phyloP scores from a whole-genome alignment of 2,329 filamentous ascomycete species.

The Ophiostoma sp. region DNA sequence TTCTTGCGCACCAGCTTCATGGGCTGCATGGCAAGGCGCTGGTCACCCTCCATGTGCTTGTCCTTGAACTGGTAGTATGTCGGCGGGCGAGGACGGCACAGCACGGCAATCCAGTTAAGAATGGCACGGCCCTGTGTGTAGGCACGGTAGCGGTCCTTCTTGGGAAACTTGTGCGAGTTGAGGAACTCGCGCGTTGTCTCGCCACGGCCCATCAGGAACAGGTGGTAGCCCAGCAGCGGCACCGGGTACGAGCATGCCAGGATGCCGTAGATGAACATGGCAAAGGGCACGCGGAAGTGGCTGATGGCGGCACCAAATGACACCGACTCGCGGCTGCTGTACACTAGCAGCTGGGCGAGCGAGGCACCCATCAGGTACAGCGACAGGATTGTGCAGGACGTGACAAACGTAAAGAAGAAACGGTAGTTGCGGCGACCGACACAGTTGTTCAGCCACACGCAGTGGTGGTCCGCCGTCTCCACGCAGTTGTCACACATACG shows the following conservation, averaged over 20 bases:
- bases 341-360: conserved; percentile 74
- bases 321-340: conserved; percentile 57
- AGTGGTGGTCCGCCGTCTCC: conserved; percentile 96
- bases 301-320: conserved; percentile 64
- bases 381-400: conserved; percentile 68
- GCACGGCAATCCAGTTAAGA: conserved; percentile 75
- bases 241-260: conserved; percentile 73
- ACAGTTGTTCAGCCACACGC: conserved; percentile 98
- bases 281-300: conserved; percentile 74
- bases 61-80: conserved; percentile 86
- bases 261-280: conserved; percentile 78
- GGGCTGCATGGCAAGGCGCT: conserved; percentile 61
- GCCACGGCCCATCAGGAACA: conserved; percentile 83
- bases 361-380: conserved; percentile 71
- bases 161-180: conserved; percentile 90
- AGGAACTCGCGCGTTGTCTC: conserved; percentile 96
- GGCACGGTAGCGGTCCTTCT: conserved; percentile 83
- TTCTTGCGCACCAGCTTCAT: conserved; percentile 31
- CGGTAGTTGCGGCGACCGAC: conserved; percentile 95
- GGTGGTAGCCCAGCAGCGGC: conserved; percentile 78
- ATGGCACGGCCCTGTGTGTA: conserved; percentile 73
- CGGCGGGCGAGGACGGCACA: conserved; percentile 77
- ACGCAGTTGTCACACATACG: conserved; percentile 95
- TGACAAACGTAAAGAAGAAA: conserved; percentile 92
- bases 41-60: conserved; percentile 71